phyloP scores from a whole-genome alignment of 225 moss, liverwort and hornwort genomes.

The Marchantia polymorpha region DNA sequence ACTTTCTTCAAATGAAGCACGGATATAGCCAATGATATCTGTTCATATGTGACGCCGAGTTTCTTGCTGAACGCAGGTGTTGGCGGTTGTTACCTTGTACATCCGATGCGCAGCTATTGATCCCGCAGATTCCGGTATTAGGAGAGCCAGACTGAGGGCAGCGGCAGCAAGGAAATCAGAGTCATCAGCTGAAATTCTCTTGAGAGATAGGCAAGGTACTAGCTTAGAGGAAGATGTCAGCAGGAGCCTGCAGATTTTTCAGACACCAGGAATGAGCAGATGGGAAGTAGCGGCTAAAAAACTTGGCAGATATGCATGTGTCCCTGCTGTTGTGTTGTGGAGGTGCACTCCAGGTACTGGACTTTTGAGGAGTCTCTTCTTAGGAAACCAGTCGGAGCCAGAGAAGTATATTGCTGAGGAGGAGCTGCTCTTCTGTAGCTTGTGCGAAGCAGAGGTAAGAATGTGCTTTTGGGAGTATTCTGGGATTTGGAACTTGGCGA shows the following conservation, averaged over 20 bases:
- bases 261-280: conserved; percentile 20
- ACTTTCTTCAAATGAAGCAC: not conserved
- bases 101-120: conserved; percentile 81
- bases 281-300: conserved; percentile 22
- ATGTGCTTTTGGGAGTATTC: not conserved
- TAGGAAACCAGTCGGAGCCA: conserved; percentile 51
- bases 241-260: conserved; percentile 28
- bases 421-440: conserved; percentile 72
- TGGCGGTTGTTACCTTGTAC: conserved; percentile 67
- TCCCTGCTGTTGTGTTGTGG: conserved; percentile 30
- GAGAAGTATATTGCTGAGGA: conserved; percentile 61
- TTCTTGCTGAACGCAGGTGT: conserved; percentile 45
- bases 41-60: not conserved
- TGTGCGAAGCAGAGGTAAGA: conserved; percentile 85
- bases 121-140: conserved; percentile 78
- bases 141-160: conserved; percentile 33
- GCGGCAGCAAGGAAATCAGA: conserved; percentile 37
- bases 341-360: conserved; percentile 53
- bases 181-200: conserved; percentile 36
- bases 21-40: not conserved
- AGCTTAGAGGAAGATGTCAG: conserved; percentile 32
- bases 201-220: conserved; percentile 25
- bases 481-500: not conserved
- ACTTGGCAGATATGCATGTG: conserved; percentile 20
- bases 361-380: conserved; percentile 45